phyloP scores from a whole-genome alignment of 2,329 filamentous ascomycete genomes.

The Aspergillus ibericus region DNA sequence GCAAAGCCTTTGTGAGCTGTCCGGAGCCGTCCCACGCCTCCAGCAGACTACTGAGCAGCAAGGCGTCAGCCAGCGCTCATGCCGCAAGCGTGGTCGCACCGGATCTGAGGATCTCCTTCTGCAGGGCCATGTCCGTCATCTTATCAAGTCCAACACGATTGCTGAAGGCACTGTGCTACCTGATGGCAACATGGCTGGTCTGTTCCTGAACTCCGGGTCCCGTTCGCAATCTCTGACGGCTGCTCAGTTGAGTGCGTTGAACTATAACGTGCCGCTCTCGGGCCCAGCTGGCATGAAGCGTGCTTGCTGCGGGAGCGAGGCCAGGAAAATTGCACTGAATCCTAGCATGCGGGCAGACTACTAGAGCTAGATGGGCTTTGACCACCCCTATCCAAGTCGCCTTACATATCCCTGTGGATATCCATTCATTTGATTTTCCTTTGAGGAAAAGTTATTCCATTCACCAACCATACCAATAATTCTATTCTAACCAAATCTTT shows the following conservation, averaged over 20 bases:
- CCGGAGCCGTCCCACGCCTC: constrained; percentile 31
- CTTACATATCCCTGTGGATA: neutral
- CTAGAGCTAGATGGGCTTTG: constrained; percentile 18
- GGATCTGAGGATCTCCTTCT: constrained; percentile 40
- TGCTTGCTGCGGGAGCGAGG: constrained; percentile 43
- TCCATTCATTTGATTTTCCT: constrained; percentile 20
- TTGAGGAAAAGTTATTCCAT: constrained; percentile 24
- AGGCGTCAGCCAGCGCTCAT: constrained; percentile 24
- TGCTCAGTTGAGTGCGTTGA: constrained; percentile 22
- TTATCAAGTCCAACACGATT: constrained; percentile 32
- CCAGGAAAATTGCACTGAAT: constrained; percentile 36
- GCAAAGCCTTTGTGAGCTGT: constrained; percentile 43
- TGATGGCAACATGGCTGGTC: constrained; percentile 33
- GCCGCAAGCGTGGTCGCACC: constrained; percentile 43
- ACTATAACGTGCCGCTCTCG: constrained; percentile 29
- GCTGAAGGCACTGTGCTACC: constrained; percentile 30
- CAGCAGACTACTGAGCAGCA: constrained; percentile 11
- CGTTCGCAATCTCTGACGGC: constrained; percentile 15
- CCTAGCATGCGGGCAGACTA: constrained; percentile 35
- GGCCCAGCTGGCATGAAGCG: constrained; percentile 42
- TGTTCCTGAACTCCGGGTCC: constrained; percentile 31
- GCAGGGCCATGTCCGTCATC: constrained; percentile 41
- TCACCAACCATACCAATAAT: constrained; percentile 18
- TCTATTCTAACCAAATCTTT: constrained; percentile 11
- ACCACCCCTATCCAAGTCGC: neutral